Evolutionary conservation across 192 early-diverging fungal genomes (phyloP).

Genomic region (Phlyctochytrium arcticum): DNA sequence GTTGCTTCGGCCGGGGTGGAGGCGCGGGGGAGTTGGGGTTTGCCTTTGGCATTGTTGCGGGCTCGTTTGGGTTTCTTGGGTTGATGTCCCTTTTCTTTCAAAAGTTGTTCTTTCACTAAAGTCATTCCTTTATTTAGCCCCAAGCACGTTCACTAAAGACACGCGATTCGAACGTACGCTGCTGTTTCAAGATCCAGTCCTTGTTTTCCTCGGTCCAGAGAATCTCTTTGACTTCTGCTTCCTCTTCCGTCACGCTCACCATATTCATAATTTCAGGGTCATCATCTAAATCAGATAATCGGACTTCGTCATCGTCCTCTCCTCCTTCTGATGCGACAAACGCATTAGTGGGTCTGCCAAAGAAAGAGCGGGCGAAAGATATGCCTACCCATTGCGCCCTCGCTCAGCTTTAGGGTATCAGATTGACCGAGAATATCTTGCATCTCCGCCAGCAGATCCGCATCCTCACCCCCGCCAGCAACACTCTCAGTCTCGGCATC

Average conservation of each 20-base stretch:
- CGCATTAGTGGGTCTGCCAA: not conserved
- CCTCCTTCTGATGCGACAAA: too few relatives aligned
- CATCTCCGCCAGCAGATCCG: not conserved
- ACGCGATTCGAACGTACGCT: conserved; percentile 27
- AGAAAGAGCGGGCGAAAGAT: not conserved
- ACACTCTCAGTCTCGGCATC: conserved; percentile 35
- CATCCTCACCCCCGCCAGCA: conserved; percentile 16
- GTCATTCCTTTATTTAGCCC: not conserved
- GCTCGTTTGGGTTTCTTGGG: not conserved
- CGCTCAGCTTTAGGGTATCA: not conserved
- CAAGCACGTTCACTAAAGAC: not conserved
- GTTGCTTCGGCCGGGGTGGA: conserved; percentile 60
- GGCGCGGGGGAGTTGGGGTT: not conserved
- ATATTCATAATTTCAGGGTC: conserved; percentile 49
- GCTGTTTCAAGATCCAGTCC: conserved; percentile 71
- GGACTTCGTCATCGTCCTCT: conserved; percentile 18
- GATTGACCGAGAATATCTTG: not conserved
- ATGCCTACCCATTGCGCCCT: too few relatives aligned
- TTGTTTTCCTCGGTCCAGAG: conserved; percentile 88
- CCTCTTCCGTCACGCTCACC: conserved; percentile 62
- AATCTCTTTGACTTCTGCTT: conserved; percentile 71
- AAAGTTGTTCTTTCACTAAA: too few relatives aligned
- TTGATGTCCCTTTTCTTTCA: not conserved
- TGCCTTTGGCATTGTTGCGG: not conserved
- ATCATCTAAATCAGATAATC: conserved; percentile 42